Evolutionary conservation across 2,329 filamentous ascomycete genomes (phyloP).

Genomic region (Fusarium sp.): DNA sequence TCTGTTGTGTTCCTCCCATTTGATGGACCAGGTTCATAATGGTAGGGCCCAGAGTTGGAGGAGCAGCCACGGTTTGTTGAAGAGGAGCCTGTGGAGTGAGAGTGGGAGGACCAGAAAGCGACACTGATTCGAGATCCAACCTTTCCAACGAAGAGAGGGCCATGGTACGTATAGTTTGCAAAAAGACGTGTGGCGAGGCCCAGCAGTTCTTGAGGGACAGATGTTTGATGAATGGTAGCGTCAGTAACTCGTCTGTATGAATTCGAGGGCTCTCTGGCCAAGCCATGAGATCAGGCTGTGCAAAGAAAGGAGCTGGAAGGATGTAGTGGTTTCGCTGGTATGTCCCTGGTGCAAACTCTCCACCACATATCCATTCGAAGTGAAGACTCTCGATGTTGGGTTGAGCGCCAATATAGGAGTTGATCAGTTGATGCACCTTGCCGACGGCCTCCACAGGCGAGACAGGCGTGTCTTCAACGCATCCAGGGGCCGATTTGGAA

Average conservation of each 20-base stretch:
- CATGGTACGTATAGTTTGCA: constrained; percentile 62
- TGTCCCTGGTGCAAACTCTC: constrained; percentile 71
- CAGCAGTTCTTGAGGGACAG: constrained; percentile 76
- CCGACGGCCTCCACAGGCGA: constrained; percentile 63
- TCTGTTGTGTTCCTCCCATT: constrained; percentile 1
- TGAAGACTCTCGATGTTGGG: constrained; percentile 67
- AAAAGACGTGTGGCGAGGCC: constrained; percentile 68
- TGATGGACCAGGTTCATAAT: constrained; percentile 34
- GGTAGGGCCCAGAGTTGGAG: constrained; percentile 15
- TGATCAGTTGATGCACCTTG: constrained; percentile 64
- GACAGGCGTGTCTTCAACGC: constrained; percentile 60
- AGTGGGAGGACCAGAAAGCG: constrained; percentile 63
- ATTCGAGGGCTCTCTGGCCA: constrained; percentile 46
- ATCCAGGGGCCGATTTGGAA: constrained; percentile 61
- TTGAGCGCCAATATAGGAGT: constrained; percentile 59
- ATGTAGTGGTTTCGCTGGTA: constrained; percentile 71
- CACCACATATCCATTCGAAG: constrained; percentile 75
- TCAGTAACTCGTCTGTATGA: constrained; percentile 55
- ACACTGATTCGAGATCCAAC: constrained; percentile 72
- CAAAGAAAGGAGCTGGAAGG: constrained; percentile 68
- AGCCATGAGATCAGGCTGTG: constrained; percentile 49
- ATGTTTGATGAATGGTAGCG: constrained; percentile 66
- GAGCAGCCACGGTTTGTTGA: constrained; percentile 26
- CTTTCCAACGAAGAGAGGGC: constrained; percentile 59
- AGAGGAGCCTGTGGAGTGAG: constrained; percentile 41